Percentiles rank a stretch among this genome's conserved stretches.
These are phyloP conservation scores for Irpex lacteus DNA, from an alignment of 1,284 basidiomycete species.

Conservation along the genomic window DNA sequence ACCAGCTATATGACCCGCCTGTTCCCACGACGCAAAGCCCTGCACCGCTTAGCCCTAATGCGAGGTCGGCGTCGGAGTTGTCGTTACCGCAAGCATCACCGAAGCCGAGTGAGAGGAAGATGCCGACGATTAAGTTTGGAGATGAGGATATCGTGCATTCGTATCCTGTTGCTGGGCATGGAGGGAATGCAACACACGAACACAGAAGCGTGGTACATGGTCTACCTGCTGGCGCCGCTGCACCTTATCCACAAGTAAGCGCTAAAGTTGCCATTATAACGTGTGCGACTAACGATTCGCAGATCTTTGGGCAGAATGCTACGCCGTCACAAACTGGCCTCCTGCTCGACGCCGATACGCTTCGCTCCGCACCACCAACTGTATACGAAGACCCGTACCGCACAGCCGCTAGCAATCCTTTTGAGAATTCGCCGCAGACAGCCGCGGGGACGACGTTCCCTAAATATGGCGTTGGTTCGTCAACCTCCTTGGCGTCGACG, in stretches of 20 bases:
- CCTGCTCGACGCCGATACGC: slow-evolving; percentile 14
- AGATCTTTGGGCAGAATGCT: slow-evolving; percentile 1
- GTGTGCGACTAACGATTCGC: neutral
- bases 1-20: slow-evolving; percentile 80
- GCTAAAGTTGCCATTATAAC: neutral
- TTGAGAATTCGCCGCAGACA: slow-evolving; percentile 30
- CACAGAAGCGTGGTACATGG: slow-evolving; percentile 32
- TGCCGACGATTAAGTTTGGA: slow-evolving; percentile 73
- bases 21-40: slow-evolving; percentile 31
- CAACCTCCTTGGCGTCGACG: slow-evolving; percentile 12
- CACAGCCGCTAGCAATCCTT: slow-evolving; percentile 25
- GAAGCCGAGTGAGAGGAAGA: slow-evolving; percentile 40
- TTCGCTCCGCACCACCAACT: slow-evolving; percentile 31
- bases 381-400: slow-evolving; percentile 20
- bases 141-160: slow-evolving; percentile 69
- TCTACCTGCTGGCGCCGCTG: neutral
- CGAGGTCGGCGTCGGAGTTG: slow-evolving; percentile 22
- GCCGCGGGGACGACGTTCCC: slow-evolving; percentile 28
- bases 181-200: slow-evolving; percentile 52
- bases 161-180: slow-evolving; percentile 50
- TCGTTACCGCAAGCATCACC: slow-evolving; percentile 28
- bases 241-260: slow-evolving; percentile 16
- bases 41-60: neutral
- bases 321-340: slow-evolving; percentile 1
- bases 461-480: slow-evolving; percentile 14